phyloP scores from a whole-genome alignment of 192 early-diverging fungal species.

The Umbelopsis vinacea region DNA sequence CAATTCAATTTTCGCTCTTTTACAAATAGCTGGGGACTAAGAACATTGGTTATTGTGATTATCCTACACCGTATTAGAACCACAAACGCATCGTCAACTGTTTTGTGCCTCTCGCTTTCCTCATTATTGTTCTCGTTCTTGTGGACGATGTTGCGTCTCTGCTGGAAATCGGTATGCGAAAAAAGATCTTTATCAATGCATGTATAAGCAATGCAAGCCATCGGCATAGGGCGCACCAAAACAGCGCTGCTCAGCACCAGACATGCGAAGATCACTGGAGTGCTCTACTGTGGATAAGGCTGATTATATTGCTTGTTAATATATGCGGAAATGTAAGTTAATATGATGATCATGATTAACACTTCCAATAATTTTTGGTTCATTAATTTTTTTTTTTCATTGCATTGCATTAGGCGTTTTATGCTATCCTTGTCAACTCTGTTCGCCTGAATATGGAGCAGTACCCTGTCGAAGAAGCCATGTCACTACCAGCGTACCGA shows the following conservation, averaged over 20 bases:
- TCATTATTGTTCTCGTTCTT: background rate
- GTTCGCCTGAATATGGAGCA: constrained; percentile 2
- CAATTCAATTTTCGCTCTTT: background rate
- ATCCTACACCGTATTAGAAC: background rate
- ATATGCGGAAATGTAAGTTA: constrained; percentile 9
- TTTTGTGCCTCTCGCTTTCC: constrained; percentile 7
- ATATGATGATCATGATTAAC: too few relatives aligned
- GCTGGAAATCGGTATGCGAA: constrained; percentile 18
- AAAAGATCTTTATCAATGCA: background rate
- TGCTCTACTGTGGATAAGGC: constrained; percentile 2
- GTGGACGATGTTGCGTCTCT: constrained; percentile 4
- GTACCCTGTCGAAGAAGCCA: background rate
- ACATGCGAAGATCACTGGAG: constrained; percentile 22
- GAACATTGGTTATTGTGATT: background rate
- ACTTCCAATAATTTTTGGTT: background rate
- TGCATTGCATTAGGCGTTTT: background rate
- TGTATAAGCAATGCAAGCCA: background rate
- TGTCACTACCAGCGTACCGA: constrained; percentile 4
- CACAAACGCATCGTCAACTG: background rate
- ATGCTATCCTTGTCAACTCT: constrained; percentile 11
- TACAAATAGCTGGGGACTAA: background rate
- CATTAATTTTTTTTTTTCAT: background rate
- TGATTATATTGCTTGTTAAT: constrained; percentile 5
- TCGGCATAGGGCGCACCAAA: background rate
- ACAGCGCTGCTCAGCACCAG: background rate